Conservation (phyloP, 2,329 filamentous ascomycete species). For the Claviceps sp. region DNA sequence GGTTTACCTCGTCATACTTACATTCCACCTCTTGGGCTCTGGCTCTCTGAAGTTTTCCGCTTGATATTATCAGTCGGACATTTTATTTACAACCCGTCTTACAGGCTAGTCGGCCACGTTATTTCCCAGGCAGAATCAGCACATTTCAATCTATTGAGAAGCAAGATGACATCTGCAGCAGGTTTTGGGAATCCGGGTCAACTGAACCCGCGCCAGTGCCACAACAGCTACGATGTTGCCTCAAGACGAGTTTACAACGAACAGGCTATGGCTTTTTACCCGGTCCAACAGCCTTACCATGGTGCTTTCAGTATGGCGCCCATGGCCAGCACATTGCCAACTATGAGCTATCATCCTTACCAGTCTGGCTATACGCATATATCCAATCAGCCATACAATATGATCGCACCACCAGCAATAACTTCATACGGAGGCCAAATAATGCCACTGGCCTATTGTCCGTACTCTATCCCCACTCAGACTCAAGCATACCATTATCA, state of each 20-base stretch:
- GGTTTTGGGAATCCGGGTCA: background rate
- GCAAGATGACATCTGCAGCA: background rate
- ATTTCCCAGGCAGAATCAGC: background rate
- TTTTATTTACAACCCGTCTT: too few species aligned
- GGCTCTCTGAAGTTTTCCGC: too few species aligned
- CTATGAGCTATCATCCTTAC: conserved; percentile 22
- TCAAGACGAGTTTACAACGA: conserved; percentile 14
- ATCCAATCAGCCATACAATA: conserved; percentile 18
- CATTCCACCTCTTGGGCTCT: too few species aligned
- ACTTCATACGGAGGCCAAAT: conserved; percentile 27
- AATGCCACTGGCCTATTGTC: conserved; percentile 26
- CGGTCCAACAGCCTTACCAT: conserved; percentile 10
- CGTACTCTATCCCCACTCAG: conserved; percentile 35
- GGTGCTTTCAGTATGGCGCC: conserved; percentile 33
- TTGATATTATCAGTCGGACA: too few species aligned
- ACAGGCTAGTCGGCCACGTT: background rate
- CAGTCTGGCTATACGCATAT: conserved; percentile 18
- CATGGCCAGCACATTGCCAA: conserved; percentile 31
- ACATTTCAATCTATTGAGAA: background rate
- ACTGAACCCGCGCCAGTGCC: background rate
- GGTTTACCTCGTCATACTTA: too few species aligned
- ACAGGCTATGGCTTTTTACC: conserved; percentile 26
- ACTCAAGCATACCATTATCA: conserved; percentile 34
- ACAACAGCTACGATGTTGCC: background rate
- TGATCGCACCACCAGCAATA: conserved; percentile 23